Evolutionary conservation across 2,329 filamentous ascomycete species (phyloP), one percentile per base, ranked within the genome.

Genomic region (Corniculantispora saksenae): DNA sequence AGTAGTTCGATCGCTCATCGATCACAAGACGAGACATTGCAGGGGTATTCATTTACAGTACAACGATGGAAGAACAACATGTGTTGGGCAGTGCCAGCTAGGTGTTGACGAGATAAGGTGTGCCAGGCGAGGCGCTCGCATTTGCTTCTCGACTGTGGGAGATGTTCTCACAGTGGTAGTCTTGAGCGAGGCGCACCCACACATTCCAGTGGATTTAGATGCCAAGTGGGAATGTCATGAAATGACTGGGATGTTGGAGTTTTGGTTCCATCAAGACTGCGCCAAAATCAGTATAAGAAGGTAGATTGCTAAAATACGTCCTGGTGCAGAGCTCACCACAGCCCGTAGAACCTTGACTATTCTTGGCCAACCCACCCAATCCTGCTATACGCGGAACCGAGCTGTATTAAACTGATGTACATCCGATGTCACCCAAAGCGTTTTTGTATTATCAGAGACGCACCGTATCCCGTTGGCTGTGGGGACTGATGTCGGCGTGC

Each of bases 11-110:
- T 29, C 50, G 8, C 54, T 53, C n/a, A 43, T 43, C 15, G 59
- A 61, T 29, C 59, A 32, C 23, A 9, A 27, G 13, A 61, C 58
- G 8, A 32, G n/a, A 29, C 59, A 53, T 27, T 61, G 59, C 59
- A 19, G 17, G n/a, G 59, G 59, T 54, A 54, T 61, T 61, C 29
- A 53, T 3, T 45, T 61, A 6, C 59, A 54, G 9, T 61, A 54
- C 32, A 2, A 40, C 1, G 23, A 53, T 29, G 48, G 48, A 45
- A 53, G 3, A 27, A 38, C n/a, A 9, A 23, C 4, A 29, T 40
- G 32, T 43, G 47, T 61, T 54, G 59, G 59, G 27, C 59, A 61
- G 38, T 61, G 59, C 23, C 59, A 48, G 35, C 38, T 61, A 27
- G 59, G 59, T 6, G 29, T 61, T 45, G 59, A 61, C n/a, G 32